A percentile compares a stretch with the other conserved stretches of the same genome.
Evolutionary conservation across 2,329 filamentous ascomycete species (phyloP).

Genomic region (Alternaria consortialis): DNA sequence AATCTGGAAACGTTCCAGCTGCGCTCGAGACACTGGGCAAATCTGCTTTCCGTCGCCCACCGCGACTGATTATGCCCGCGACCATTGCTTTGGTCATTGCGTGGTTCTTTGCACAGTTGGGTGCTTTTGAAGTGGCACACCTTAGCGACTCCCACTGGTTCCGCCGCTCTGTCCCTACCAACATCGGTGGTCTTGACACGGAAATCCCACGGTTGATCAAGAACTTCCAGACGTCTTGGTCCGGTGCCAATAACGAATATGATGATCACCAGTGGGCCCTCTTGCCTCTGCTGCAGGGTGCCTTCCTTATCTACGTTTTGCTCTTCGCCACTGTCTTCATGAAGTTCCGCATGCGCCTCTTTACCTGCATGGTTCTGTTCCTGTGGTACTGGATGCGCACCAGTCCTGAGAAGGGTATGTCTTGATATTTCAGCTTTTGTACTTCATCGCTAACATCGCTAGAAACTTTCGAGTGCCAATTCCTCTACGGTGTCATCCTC

Average conservation of each 20-base stretch:
- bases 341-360: constrained; percentile 58
- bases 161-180: constrained; percentile 58
- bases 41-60: constrained; percentile 63
- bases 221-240: constrained; percentile 61
- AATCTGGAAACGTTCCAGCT: constrained; percentile 55
- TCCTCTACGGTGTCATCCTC: constrained; percentile 62
- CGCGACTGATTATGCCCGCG: constrained; percentile 62
- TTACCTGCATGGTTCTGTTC: constrained; percentile 58
- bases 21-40: constrained; percentile 61
- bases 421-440: neutral
- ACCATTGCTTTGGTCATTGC: constrained; percentile 62
- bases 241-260: constrained; percentile 60
- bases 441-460: constrained; percentile 15
- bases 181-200: constrained; percentile 54
- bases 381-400: constrained; percentile 61
- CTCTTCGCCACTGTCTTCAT: constrained; percentile 60
- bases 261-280: constrained; percentile 66
- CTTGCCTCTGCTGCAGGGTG: constrained; percentile 59
- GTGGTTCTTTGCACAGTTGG: constrained; percentile 60
- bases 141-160: constrained; percentile 62
- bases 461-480: constrained; percentile 65
- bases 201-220: constrained; percentile 57
- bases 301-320: constrained; percentile 61
- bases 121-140: constrained; percentile 59
- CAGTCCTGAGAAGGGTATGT: constrained; percentile 57